Conservation (phyloP, 345 rosid genomes). For the Citrus mangshanensis region DNA sequence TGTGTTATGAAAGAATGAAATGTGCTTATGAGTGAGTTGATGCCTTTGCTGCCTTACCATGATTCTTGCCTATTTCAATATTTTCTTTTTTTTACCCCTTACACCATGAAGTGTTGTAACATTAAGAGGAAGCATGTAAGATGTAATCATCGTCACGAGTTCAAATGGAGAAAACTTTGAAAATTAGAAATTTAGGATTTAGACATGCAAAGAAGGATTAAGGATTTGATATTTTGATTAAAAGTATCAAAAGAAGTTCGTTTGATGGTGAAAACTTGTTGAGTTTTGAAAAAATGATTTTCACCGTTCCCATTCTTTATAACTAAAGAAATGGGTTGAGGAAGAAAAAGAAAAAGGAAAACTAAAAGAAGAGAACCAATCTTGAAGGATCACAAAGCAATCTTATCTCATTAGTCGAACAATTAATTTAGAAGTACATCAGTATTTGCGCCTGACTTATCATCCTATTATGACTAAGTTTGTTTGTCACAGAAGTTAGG, state of each 20-base stretch:
- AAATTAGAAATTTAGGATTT: too few relatives aligned
- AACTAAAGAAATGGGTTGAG: too few relatives aligned
- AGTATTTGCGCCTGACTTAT: too few relatives aligned
- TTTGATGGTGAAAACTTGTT: background rate
- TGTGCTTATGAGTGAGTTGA: background rate
- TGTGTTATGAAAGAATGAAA: background rate
- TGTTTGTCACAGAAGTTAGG: background rate
- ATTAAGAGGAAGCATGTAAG: background rate
- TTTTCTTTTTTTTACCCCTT: background rate
- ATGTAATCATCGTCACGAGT: background rate
- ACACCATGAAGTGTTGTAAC: background rate
- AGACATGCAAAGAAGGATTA: too few relatives aligned
- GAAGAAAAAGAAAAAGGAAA: too few relatives aligned
- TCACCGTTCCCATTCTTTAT: too few relatives aligned
- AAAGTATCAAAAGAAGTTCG: background rate
- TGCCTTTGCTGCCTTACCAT: background rate
- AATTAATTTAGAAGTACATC: too few relatives aligned
- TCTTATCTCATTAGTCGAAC: too few relatives aligned
- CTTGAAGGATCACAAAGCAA: too few relatives aligned
- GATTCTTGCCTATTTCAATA: background rate
- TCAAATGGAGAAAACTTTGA: too few relatives aligned
- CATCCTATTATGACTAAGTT: too few relatives aligned
- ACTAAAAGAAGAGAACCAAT: too few relatives aligned
- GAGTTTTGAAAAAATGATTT: background rate
- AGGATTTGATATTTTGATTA: background rate